phyloP scores from a whole-genome alignment of 2,329 filamentous ascomycete species.

The Aspergillus unguis region DNA sequence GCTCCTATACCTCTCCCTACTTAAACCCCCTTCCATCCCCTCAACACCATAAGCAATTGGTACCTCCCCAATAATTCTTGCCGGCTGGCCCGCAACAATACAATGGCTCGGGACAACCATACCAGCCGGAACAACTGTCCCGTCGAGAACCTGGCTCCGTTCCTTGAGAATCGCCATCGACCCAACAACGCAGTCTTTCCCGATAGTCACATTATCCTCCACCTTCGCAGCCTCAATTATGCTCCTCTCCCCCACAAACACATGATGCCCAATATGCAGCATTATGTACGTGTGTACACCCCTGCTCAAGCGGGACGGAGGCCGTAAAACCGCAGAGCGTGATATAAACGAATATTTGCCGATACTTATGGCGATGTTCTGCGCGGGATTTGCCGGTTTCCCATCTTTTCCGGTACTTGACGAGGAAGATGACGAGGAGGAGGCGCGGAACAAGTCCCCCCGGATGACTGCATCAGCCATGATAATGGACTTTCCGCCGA shows the following conservation, averaged over 20 bases:
- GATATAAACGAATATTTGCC: slow-evolving; percentile 89
- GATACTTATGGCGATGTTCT: slow-evolving; percentile 66
- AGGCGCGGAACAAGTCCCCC: slow-evolving; percentile 70
- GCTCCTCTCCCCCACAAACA: slow-evolving; percentile 74
- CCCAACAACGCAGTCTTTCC: slow-evolving; percentile 70
- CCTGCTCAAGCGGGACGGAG: slow-evolving; percentile 77
- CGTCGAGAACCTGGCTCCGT: slow-evolving; percentile 73
- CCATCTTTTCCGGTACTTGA: slow-evolving; percentile 26
- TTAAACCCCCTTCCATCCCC: slow-evolving; percentile 44
- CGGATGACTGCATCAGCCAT: slow-evolving; percentile 93
- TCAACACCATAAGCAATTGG: slow-evolving; percentile 48
- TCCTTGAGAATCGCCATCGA: slow-evolving; percentile 92
- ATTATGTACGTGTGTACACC: slow-evolving; percentile 67
- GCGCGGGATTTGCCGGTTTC: slow-evolving; percentile 27
- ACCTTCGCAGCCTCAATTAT: slow-evolving; percentile 81
- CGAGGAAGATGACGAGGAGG: slow-evolving; percentile 20
- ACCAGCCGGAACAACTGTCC: slow-evolving; percentile 75
- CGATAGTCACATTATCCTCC: slow-evolving; percentile 82
- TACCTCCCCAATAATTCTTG: slow-evolving; percentile 75
- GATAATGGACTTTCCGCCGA: slow-evolving; percentile 93
- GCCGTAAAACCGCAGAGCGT: slow-evolving; percentile 72
- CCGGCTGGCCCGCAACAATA: slow-evolving; percentile 81
- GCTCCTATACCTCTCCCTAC: slow-evolving; percentile 40
- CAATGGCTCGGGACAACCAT: slow-evolving; percentile 93
- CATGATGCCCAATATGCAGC: slow-evolving; percentile 89